Percentiles rank a stretch among this genome's conserved stretches.
Conservation (phyloP, 164 flowering plant genomes). For the Piper betle region DNA sequence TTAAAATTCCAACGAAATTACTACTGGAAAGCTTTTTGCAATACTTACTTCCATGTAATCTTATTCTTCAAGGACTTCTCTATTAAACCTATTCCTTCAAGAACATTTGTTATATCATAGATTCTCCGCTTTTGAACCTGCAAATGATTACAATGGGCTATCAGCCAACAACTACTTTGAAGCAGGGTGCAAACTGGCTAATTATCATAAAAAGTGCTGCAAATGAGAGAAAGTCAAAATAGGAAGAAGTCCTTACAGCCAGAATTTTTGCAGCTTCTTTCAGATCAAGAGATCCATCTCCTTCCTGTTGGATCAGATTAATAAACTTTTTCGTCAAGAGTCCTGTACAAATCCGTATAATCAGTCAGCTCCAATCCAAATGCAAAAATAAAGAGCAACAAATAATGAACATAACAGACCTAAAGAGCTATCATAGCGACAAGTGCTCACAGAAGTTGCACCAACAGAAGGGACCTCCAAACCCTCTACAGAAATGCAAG, state of each 20-base stretch:
- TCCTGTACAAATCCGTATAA: conserved; percentile 31
- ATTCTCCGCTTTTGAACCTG: conserved; percentile 91
- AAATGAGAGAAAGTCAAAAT: neutral
- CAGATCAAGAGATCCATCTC: conserved; percentile 89
- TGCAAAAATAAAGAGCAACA: neutral
- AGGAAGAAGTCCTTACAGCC: conserved; percentile 35
- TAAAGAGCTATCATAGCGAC: conserved; percentile 57
- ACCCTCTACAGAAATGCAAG: neutral
- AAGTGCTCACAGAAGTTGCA: conserved; percentile 18
- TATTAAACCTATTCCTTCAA: conserved; percentile 90
- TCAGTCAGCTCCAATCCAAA: neutral
- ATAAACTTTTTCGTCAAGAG: conserved; percentile 85
- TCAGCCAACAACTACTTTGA: neutral
- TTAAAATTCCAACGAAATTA: too few relatives aligned
- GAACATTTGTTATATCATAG: conserved; percentile 94
- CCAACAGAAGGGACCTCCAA: conserved; percentile 17
- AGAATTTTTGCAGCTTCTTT: conserved; percentile 80
- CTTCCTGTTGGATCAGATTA: conserved; percentile 73
- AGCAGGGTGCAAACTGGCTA: neutral
- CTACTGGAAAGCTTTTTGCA: neutral
- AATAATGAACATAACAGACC: conserved; percentile 19
- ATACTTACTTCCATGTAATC: conserved; percentile 76
- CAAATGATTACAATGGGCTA: conserved; percentile 3
- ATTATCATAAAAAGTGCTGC: neutral
- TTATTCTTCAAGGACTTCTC: conserved; percentile 86